phyloP scores from a whole-genome alignment of 2,329 filamentous ascomycete genomes.

The Fusarium nygamai region DNA sequence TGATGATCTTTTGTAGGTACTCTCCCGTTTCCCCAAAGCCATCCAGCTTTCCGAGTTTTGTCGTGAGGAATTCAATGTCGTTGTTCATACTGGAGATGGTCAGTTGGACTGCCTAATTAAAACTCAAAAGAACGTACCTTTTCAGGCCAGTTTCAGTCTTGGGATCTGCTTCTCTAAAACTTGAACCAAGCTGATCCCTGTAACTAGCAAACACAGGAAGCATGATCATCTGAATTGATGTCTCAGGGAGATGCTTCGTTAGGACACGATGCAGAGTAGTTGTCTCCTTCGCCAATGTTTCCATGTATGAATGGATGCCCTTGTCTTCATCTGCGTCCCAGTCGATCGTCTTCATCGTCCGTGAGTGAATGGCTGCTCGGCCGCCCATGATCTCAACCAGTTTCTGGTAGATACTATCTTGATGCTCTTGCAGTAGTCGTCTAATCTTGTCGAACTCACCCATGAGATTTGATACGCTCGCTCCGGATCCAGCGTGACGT shows the following conservation, averaged over 20 bases:
- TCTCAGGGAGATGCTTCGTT: slow-evolving; percentile 81
- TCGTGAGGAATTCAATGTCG: slow-evolving; percentile 78
- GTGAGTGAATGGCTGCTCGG: slow-evolving; percentile 77
- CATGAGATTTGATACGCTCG: slow-evolving; percentile 68
- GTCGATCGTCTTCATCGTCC: slow-evolving; percentile 76
- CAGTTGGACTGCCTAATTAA: neutral
- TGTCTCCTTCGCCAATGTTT: slow-evolving; percentile 87
- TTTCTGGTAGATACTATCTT: slow-evolving; percentile 90
- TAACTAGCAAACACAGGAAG: slow-evolving; percentile 84
- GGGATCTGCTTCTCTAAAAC: slow-evolving; percentile 72
- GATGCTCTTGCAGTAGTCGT: slow-evolving; percentile 86
- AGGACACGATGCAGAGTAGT: slow-evolving; percentile 85
- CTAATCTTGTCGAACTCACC: slow-evolving; percentile 90
- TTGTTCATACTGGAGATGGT: slow-evolving; percentile 70
- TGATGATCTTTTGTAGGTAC: slow-evolving; percentile 72
- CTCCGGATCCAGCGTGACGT: slow-evolving; percentile 70
- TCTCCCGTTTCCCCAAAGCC: slow-evolving; percentile 80
- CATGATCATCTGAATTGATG: slow-evolving; percentile 85
- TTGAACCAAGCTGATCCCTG: slow-evolving; percentile 78
- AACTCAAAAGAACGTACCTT: slow-evolving; percentile 63
- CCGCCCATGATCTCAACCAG: slow-evolving; percentile 91
- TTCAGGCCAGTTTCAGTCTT: slow-evolving; percentile 74
- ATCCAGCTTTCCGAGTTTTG: slow-evolving; percentile 78
- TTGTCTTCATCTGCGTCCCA: slow-evolving; percentile 69
- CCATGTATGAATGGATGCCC: slow-evolving; percentile 77